A percentile compares a stretch with the other conserved stretches of the same genome.
Conservation (phyloP, 169 alveolate species). For the Eimeria sp. region DNA sequence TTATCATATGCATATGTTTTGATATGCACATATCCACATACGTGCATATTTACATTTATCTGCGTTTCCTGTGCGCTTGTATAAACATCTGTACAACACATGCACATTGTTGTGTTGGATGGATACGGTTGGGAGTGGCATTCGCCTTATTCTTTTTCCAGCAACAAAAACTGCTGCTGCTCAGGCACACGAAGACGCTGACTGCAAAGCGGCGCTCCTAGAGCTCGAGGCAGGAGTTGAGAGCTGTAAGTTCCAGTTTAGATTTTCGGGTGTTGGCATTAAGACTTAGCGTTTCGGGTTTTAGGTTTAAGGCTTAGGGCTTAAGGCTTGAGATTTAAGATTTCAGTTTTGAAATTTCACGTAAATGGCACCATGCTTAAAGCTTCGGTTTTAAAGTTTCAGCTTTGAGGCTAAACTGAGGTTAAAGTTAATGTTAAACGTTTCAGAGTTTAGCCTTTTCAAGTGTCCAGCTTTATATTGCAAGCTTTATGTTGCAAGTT, state of each 20-base stretch:
- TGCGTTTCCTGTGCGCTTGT: not conserved
- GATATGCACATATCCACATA: not conserved
- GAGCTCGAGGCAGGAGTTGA: conserved; percentile 52
- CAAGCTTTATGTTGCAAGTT: not conserved
- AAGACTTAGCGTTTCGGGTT: not conserved
- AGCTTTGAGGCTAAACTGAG: not conserved
- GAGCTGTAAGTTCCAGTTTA: not conserved
- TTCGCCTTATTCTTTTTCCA: not conserved
- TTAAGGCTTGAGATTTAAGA: not conserved
- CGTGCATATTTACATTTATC: not conserved
- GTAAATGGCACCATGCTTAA: not conserved
- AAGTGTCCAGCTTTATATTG: no score
- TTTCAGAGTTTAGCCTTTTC: not conserved
- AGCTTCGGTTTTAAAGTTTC: not conserved
- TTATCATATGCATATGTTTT: not conserved
- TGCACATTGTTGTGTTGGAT: not conserved
- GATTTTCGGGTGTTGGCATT: not conserved
- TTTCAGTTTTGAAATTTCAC: not conserved
- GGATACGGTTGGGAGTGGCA: not conserved
- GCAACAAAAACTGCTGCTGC: not conserved
- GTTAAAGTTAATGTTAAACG: not conserved
- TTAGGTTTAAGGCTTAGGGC: not conserved
- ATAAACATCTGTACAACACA: not conserved
- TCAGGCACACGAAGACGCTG: conserved; percentile 49
- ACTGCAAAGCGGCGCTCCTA: not conserved